These are phyloP conservation scores for Amphicarpaea edgeworthii DNA, from an alignment of 306 rosid genomes.

Conservation along the genomic window DNA sequence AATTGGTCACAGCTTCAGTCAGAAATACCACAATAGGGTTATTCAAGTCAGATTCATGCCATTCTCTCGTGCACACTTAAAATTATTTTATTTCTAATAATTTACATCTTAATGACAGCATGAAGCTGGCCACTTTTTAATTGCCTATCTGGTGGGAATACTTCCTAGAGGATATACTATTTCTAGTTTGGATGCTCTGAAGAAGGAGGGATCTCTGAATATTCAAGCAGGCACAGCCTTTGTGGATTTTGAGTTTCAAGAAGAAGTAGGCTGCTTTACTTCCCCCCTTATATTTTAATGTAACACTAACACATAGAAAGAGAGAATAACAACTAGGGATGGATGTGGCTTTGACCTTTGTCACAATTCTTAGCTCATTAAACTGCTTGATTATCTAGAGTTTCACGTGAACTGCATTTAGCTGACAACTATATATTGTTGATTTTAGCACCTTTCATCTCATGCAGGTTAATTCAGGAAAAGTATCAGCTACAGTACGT, in stretches of 20 bases:
- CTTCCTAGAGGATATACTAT: slow-evolving; percentile 84
- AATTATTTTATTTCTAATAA: slow-evolving; percentile 9
- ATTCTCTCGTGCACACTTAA: slow-evolving; percentile 14
- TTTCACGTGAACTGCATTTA: not conserved
- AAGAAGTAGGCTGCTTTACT: slow-evolving; percentile 68
- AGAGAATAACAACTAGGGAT: slow-evolving; percentile 1
- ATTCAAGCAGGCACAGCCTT: slow-evolving; percentile 96
- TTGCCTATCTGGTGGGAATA: slow-evolving; percentile 87
- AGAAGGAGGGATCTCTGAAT: slow-evolving; percentile 91
- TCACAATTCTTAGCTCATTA: slow-evolving; percentile 1
- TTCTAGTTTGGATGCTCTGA: slow-evolving; percentile 82
- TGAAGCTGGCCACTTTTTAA: slow-evolving; percentile 96
- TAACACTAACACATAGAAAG: not conserved
- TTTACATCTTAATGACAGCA: slow-evolving; percentile 58
- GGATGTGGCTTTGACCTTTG: slow-evolving; percentile 19
- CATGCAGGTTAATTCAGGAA: slow-evolving; percentile 78
- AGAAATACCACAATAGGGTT: slow-evolving; percentile 88
- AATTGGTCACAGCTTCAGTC: slow-evolving; percentile 83
- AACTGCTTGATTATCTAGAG: slow-evolving; percentile 7
- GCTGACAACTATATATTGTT: slow-evolving; percentile 28
- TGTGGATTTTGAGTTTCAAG: slow-evolving; percentile 87
- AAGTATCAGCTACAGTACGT: slow-evolving; percentile 83
- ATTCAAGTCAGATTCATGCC: slow-evolving; percentile 69
- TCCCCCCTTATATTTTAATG: slow-evolving; percentile 1
- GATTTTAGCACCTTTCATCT: slow-evolving; percentile 40